Evolutionary conservation across 2,329 filamentous ascomycete species (phyloP), one percentile per base, ranked within the genome.

Genomic region (Teratosphaeria destructans): DNA sequence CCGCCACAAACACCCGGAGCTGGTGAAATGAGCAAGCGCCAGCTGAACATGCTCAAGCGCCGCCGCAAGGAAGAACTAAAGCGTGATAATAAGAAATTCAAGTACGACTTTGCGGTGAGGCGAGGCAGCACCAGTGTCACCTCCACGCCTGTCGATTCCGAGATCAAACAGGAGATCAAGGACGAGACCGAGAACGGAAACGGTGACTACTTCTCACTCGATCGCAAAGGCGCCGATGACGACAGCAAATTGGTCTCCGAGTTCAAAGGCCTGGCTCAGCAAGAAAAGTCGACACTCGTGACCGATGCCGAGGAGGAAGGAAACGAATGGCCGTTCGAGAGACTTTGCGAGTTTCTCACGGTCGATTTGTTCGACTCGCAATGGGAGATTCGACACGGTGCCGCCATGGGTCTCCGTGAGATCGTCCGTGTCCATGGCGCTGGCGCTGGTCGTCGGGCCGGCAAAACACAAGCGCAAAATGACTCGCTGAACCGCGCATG

Each of bases 371-470:
- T 99, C 67, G 93, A 99, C 70, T 80, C 88, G 2, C 86, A 88
- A 55, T 99, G 94, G 95, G 94, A 99, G 74, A 91, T 92, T 7
- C 87, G 94, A 16, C 94, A 99, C 72, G 94, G 94, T 68, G 94
- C 95, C 59, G 92, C 94, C 14, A 94, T 99, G 87, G 94, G 90
- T 11, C 78, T 99, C 43, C 85, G 94, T 69, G 94, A 99, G 74
- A 85, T 99, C 19, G 81, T 96, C 57, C 86, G 93, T 62, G 88
- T 91, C n/a, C 94, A 99, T 70, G 94, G 94, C 52, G 84, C 80
- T 57, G 94, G 93, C 59, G 93, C 94, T 60, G 95, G 94, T 43
- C 86, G 93, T 57, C 72, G 85, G 59, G 84, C 81, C 62, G 87
- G 85, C 61, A 93, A 87, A 72, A 81, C 82, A 10, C 83, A 85